These are phyloP conservation scores for Pseudocercospora crystallina DNA, from an alignment of 2,329 filamentous ascomycete species.

Conservation along the genomic window DNA sequence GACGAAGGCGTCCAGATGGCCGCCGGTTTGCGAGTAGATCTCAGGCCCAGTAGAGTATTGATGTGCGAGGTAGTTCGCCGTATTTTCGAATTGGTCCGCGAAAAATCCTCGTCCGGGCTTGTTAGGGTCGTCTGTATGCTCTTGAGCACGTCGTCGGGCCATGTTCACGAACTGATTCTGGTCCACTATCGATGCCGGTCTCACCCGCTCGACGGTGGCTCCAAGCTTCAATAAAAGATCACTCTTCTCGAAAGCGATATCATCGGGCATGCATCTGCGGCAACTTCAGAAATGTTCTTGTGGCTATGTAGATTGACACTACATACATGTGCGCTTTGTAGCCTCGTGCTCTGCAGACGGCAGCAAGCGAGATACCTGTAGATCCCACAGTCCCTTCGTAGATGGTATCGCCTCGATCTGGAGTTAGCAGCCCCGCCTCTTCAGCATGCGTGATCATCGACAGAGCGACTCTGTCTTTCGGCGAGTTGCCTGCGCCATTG, in stretches of 20 bases:
- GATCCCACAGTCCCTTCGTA: constrained; percentile 97
- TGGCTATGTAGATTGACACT: constrained; percentile 5
- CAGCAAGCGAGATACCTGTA: constrained; percentile 91
- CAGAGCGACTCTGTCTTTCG: constrained; percentile 92
- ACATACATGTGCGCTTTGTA: constrained; percentile 84
- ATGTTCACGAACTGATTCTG: constrained; percentile 93
- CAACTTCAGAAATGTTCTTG: constrained; percentile 3
- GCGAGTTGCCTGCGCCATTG: constrained; percentile 89
- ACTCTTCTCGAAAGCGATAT: constrained; percentile 85
- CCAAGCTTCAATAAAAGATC: constrained; percentile 86
- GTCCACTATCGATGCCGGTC: constrained; percentile 90
- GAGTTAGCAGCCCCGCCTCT: constrained; percentile 69
- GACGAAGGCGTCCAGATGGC: constrained; percentile 79
- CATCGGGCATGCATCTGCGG: constrained; percentile 82
- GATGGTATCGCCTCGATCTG: constrained; percentile 84
- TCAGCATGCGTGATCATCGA: constrained; percentile 85
- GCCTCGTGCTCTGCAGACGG: constrained; percentile 80
- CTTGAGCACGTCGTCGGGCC: constrained; percentile 70
- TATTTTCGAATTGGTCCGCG: constrained; percentile 92
- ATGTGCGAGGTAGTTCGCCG: constrained; percentile 86
- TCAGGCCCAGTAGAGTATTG: constrained; percentile 82
- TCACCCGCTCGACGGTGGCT: constrained; percentile 86
- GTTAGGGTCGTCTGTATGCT: constrained; percentile 62
- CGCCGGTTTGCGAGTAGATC: constrained; percentile 75
- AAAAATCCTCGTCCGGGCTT: constrained; percentile 80